phyloP scores from a whole-genome alignment of 1,284 basidiomycete species.

The Tremellales sp. region DNA sequence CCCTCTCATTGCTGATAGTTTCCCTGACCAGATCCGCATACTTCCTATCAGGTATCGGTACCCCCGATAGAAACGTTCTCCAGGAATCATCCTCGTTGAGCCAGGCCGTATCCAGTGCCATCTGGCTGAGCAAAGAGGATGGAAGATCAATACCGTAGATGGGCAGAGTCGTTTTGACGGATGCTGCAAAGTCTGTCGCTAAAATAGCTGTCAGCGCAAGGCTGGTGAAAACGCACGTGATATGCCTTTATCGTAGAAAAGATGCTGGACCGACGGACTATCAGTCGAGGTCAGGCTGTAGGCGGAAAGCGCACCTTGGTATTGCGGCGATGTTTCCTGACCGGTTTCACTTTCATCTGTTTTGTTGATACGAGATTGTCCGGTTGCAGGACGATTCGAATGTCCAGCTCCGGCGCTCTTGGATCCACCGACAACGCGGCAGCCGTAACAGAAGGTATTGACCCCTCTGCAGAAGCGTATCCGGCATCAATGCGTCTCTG shows the following conservation, averaged over 20 bases:
- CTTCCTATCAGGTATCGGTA: slow-evolving; percentile 25
- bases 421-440: slow-evolving; percentile 19
- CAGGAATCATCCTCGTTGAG: slow-evolving; percentile 43
- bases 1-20: slow-evolving; percentile 18
- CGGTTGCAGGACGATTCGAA: slow-evolving; percentile 43
- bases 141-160: slow-evolving; percentile 43
- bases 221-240: slow-evolving; percentile 2
- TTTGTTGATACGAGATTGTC: slow-evolving; percentile 37
- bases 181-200: slow-evolving; percentile 37
- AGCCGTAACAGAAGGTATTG: slow-evolving; percentile 27
- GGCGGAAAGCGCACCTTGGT: slow-evolving; percentile 30
- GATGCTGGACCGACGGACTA: neutral
- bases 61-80: slow-evolving; percentile 21
- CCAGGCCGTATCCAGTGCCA: slow-evolving; percentile 39
- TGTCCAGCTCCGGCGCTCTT: slow-evolving; percentile 25
- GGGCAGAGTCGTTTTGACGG: slow-evolving; percentile 35
- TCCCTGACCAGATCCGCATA: slow-evolving; percentile 36
- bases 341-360: slow-evolving; percentile 30
- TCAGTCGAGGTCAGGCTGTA: neutral
- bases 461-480: slow-evolving; percentile 34
- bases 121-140: slow-evolving; percentile 26
- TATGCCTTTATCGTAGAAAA: slow-evolving; percentile 45
- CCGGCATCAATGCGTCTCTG: slow-evolving; percentile 46
- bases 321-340: slow-evolving; percentile 39
- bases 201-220: neutral